Evolutionary conservation across 495 filamentous ascomycete species (phyloP).

Genomic region (Xylaria intraflava): DNA sequence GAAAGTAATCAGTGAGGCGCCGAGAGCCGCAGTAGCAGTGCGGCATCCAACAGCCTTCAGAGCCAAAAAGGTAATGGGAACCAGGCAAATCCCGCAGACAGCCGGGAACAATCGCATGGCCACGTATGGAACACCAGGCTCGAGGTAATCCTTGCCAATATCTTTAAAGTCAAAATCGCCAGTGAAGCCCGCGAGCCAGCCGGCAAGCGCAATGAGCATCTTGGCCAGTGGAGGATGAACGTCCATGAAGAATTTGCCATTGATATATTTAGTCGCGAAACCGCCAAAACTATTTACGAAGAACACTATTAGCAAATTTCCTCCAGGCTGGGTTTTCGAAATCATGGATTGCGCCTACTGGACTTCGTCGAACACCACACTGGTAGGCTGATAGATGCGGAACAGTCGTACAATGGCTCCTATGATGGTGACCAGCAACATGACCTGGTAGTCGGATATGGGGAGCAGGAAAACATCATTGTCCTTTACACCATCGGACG

Average conservation of each 20-base stretch:
- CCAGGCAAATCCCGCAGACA: slow-evolving; percentile 74
- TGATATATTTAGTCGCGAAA: slow-evolving; percentile 97
- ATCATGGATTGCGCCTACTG: slow-evolving; percentile 59
- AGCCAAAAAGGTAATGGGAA: slow-evolving; percentile 89
- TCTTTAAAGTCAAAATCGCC: slow-evolving; percentile 98
- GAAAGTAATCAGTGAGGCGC: slow-evolving; percentile 81
- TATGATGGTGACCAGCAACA: slow-evolving; percentile 65
- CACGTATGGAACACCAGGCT: slow-evolving; percentile 91
- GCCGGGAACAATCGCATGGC: slow-evolving; percentile 94
- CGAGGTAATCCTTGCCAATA: slow-evolving; percentile 97
- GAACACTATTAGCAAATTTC: slow-evolving; percentile 16
- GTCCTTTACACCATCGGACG: slow-evolving; percentile 59
- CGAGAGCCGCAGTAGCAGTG: slow-evolving; percentile 72
- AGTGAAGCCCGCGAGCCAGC: slow-evolving; percentile 91
- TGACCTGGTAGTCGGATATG: slow-evolving; percentile 68
- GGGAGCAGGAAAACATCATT: slow-evolving; percentile 71
- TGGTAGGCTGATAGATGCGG: slow-evolving; percentile 91
- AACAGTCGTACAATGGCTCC: slow-evolving; percentile 80
- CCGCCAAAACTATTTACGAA: slow-evolving; percentile 71
- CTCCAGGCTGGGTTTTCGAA: neutral
- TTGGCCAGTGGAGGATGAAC: slow-evolving; percentile 98
- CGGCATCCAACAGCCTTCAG: slow-evolving; percentile 86
- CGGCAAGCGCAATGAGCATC: slow-evolving; percentile 87
- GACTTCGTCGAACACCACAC: slow-evolving; percentile 98
- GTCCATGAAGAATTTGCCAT: slow-evolving; percentile 98